Conservation (phyloP, 2,329 filamentous ascomycete genomes). For the Xylariaceae sp. region DNA sequence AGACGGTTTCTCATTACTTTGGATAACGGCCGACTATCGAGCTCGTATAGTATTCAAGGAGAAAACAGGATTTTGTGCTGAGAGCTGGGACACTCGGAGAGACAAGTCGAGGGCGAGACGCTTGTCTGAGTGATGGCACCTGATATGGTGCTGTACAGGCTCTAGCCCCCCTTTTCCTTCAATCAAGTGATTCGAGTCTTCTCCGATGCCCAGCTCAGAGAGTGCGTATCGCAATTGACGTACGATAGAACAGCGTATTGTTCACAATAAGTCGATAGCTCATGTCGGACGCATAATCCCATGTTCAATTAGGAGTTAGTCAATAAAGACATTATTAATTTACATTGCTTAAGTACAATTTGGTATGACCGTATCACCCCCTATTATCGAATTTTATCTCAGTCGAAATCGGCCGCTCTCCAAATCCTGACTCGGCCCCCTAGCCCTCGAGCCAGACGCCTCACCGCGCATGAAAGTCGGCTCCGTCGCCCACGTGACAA, state of each 20-base stretch:
- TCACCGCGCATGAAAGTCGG: constrained; percentile 8
- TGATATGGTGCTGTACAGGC: background rate
- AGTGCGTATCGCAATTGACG: background rate
- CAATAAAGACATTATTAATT: background rate
- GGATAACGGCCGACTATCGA: background rate
- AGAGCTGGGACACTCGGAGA: background rate
- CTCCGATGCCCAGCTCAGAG: background rate
- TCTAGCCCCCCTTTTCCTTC: background rate
- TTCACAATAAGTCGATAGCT: background rate
- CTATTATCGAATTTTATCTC: background rate
- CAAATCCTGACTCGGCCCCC: constrained; percentile 12
- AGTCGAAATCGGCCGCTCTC: constrained; percentile 15
- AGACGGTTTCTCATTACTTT: background rate
- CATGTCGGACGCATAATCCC: background rate
- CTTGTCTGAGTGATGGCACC: background rate
- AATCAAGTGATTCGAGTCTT: background rate
- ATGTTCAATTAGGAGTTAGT: background rate
- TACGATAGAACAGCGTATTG: background rate
- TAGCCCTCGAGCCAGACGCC: background rate
- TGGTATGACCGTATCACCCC: background rate
- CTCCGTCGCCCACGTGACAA: constrained; percentile 16
- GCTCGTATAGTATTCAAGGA: background rate
- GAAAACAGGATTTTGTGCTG: background rate
- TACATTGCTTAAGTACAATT: background rate
- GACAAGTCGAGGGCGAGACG: background rate